Base-by-base conservation (phyloP, 441 rosid species). In the Rhodomyrtus psidioides region DNA sequence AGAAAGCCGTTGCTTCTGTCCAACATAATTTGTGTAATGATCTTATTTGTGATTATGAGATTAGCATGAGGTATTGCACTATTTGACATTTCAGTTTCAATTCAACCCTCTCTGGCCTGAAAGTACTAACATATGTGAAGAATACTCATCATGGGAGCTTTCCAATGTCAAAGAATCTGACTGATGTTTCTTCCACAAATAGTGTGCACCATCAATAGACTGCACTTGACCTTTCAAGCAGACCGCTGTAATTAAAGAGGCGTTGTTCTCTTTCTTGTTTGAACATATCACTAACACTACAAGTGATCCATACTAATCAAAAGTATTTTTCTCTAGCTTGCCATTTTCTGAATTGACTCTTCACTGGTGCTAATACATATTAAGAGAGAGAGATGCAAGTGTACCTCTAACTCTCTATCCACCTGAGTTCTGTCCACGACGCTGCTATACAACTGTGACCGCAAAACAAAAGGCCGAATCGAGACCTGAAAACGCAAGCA, bases 391-490 rank as follows among this genome's bases (percentile, higher is more conserved):
- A 86, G 7, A 83, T 81, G 27, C 75, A 21, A 39, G n/a, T 39
- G 49, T 70, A 95, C 99, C 96, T 96, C 99, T 62, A 95, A 84
- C 87, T 97, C 98, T 88, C 98, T 91, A 86, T 96, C 99, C 76
- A 97, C 98, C 89, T 92, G 97, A 27, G 99, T 97, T 91, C 98
- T 94, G 89, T 95, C 97, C 85, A 86, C 91, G 57, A 97, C 95
- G 58, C 98, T 95, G 92, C 98, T 96, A 87, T 97, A 96, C 85
- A 95, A 83, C 82, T 96, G 99, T 27, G 99, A 97, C 88, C 92
- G 96, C 86, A 96, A 89, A 89, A 96, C 88, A 86, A 97, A 95
- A 23, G 99, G 98, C 88, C 90, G 95, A 88, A 94, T 87, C 49
- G 95, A 91, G 85, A 92, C 94, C 98, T 94, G 90, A 65, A 82